Percentiles rank a stretch among this genome's conserved stretches.
phyloP scores from a whole-genome alignment of 202 grass and related monocot genomes.

The Dendrocalamus latiflorus region DNA sequence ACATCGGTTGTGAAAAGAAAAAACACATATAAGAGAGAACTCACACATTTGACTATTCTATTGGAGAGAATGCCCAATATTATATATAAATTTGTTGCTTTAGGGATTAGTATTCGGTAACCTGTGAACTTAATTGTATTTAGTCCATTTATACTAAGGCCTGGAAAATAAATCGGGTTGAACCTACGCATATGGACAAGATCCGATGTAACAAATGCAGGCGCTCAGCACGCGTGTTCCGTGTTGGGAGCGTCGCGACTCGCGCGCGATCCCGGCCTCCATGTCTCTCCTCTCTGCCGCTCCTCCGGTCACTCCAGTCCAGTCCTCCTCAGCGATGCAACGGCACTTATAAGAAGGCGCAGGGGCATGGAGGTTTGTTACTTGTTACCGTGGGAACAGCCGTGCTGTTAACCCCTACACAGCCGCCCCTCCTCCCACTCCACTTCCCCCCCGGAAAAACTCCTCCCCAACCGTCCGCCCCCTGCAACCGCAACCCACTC shows the following conservation, averaged over 20 bases:
- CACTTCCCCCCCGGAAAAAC: too few relatives aligned
- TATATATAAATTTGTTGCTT: too few relatives aligned
- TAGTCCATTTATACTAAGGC: too few relatives aligned
- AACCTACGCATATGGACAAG: too few relatives aligned
- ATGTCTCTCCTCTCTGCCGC: neutral
- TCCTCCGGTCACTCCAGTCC: neutral
- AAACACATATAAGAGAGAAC: too few relatives aligned
- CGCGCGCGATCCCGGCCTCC: neutral
- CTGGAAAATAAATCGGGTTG: too few relatives aligned
- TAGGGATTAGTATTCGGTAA: too few relatives aligned
- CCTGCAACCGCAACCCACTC: neutral
- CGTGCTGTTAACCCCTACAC: neutral
- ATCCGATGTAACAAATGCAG: neutral
- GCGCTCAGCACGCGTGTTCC: neutral
- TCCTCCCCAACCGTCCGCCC: constrained; percentile 1
- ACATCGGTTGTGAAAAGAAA: too few relatives aligned
- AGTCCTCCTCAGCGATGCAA: neutral
- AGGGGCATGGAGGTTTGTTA: neutral
- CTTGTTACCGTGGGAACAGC: neutral
- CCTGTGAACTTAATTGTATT: too few relatives aligned
- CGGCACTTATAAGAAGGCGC: constrained; percentile 3
- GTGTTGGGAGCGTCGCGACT: neutral
- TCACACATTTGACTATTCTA: too few relatives aligned
- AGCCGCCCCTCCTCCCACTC: neutral
- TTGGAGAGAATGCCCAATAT: too few relatives aligned